phyloP scores from a whole-genome alignment of 306 rosid genomes.

The Prunus salicina region DNA sequence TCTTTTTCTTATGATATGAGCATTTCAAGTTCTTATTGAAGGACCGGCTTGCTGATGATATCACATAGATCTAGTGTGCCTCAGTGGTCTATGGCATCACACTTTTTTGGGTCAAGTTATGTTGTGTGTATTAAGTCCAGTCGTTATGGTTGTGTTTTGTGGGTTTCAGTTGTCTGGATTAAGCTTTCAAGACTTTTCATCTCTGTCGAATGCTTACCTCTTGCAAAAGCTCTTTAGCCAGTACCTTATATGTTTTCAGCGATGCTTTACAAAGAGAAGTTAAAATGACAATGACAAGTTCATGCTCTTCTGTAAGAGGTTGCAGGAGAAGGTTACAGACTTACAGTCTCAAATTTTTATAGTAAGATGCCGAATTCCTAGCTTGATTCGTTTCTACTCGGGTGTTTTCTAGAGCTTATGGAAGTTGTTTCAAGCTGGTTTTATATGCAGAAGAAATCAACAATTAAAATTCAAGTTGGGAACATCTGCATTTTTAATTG shows the following conservation, averaged over 20 bases:
- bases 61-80: background rate
- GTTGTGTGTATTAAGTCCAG: background rate
- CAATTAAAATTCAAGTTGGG: background rate
- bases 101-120: background rate
- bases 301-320: background rate
- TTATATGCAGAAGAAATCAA: too few species aligned
- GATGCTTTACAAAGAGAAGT: background rate
- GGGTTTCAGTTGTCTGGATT: background rate
- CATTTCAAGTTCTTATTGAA: constrained; percentile 2
- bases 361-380: background rate
- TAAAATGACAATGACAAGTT: too few species aligned
- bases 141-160: background rate
- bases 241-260: background rate
- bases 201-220: background rate
- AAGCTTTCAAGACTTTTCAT: background rate
- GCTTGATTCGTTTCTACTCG: background rate
- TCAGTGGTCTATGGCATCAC: background rate
- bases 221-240: background rate
- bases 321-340: background rate
- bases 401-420: background rate
- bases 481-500: background rate
- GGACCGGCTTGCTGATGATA: constrained; percentile 1
- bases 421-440: background rate
- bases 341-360: background rate
- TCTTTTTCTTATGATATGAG: constrained; percentile 9